These are phyloP conservation scores for Pneumocystis wakefieldiae DNA, from an alignment of 1,139 yeast species.

Conservation along the genomic window DNA sequence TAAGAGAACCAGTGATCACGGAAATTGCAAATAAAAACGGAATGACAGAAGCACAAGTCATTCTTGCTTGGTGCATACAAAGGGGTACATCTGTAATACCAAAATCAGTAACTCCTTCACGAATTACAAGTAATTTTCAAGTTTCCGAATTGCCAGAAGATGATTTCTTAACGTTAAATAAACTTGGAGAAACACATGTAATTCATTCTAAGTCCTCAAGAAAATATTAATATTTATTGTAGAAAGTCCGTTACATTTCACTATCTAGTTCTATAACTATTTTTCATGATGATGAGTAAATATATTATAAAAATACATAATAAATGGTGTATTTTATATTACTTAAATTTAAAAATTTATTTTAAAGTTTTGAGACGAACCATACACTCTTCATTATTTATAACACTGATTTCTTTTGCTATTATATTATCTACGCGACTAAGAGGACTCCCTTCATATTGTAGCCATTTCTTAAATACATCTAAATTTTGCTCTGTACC, in stretches of 20 bases:
- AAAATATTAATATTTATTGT: background rate
- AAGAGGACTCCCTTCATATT: background rate
- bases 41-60: constrained; percentile 44
- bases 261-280: background rate
- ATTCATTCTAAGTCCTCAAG: background rate
- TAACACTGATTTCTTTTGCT: background rate
- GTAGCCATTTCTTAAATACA: background rate
- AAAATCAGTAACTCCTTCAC: constrained; percentile 45
- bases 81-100: constrained; percentile 50
- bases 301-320: background rate
- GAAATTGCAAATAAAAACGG: constrained; percentile 40
- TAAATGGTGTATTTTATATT: background rate
- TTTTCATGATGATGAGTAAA: background rate
- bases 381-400: background rate
- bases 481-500: background rate
- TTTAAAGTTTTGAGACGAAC: background rate
- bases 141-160: constrained; percentile 37
- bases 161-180: constrained; percentile 29
- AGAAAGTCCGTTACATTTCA: background rate
- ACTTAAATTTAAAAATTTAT: background rate
- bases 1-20: constrained; percentile 36
- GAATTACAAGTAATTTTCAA: constrained; percentile 42
- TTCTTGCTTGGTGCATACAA: constrained; percentile 61
- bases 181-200: background rate
- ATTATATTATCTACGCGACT: background rate